These are phyloP conservation scores for Ophiocordyceps camponoti-saundersi DNA, from an alignment of 2,329 filamentous ascomycete genomes.

Conservation along the genomic window DNA sequence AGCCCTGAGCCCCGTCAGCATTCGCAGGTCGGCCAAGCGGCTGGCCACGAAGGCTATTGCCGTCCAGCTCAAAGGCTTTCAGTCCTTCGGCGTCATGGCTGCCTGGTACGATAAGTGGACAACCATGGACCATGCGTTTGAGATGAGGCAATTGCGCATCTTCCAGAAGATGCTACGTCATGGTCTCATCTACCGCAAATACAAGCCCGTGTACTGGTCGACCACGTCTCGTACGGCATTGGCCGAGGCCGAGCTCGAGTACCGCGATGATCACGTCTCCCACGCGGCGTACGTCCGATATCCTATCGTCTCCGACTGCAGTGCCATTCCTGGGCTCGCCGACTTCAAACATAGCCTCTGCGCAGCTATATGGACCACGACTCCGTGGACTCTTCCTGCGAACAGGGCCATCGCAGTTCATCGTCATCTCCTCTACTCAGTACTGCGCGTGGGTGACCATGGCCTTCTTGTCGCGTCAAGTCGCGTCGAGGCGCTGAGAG, in stretches of 20 bases:
- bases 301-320: constrained; percentile 35
- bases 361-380: constrained; percentile 97
- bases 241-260: constrained; percentile 73
- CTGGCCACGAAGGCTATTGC: constrained; percentile 53
- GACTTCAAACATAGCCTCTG: constrained; percentile 35
- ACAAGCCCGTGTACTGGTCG: constrained; percentile 79
- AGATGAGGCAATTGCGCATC: constrained; percentile 56
- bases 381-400: constrained; percentile 90
- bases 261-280: constrained; percentile 57
- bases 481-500: constrained; percentile 43
- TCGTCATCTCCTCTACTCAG: constrained; percentile 52
- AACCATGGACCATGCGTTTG: constrained; percentile 63
- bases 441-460: constrained; percentile 40
- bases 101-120: constrained; percentile 65
- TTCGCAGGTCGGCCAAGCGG: constrained; percentile 45
- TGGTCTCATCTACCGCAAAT: constrained; percentile 59
- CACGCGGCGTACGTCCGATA: constrained; percentile 68
- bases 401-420: constrained; percentile 81
- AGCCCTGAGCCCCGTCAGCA: constrained; percentile 32
- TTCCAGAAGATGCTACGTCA: constrained; percentile 61
- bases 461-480: constrained; percentile 57
- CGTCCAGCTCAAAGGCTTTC: constrained; percentile 58
- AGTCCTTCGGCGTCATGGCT: constrained; percentile 59
- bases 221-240: constrained; percentile 63
- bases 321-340: constrained; percentile 16